phyloP scores from a whole-genome alignment of 495 filamentous ascomycete species.

The Podospora australis region DNA sequence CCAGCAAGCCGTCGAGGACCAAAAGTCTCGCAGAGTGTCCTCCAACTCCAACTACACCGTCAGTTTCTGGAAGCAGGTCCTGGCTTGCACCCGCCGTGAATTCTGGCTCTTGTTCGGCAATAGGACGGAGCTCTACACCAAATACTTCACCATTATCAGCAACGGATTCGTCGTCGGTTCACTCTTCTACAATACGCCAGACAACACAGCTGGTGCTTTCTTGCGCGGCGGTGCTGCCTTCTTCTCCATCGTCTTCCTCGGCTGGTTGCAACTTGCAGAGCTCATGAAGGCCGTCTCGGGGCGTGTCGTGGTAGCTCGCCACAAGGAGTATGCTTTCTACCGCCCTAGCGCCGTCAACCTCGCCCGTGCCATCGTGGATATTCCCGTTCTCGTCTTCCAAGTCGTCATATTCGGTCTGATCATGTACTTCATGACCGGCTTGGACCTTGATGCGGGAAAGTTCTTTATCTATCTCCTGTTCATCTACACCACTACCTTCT shows the following conservation, averaged over 20 bases:
- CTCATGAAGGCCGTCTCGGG: slow-evolving; percentile 63
- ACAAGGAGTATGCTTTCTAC: slow-evolving; percentile 81
- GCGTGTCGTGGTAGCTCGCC: slow-evolving; percentile 71
- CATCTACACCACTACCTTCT: slow-evolving; percentile 56
- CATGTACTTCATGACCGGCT: slow-evolving; percentile 70
- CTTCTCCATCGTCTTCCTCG: slow-evolving; percentile 75
- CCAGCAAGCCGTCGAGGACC: slow-evolving; percentile 40
- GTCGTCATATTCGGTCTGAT: slow-evolving; percentile 66
- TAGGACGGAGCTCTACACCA: slow-evolving; percentile 54
- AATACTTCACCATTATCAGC: slow-evolving; percentile 51
- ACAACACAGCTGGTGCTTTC: slow-evolving; percentile 49
- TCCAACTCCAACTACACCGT: slow-evolving; percentile 50
- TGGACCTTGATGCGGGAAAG: slow-evolving; percentile 63
- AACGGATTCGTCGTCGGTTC: slow-evolving; percentile 71
- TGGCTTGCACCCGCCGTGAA: slow-evolving; percentile 47
- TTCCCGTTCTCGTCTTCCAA: slow-evolving; percentile 65
- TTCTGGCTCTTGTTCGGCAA: slow-evolving; percentile 57
- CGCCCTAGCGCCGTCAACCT: slow-evolving; percentile 73
- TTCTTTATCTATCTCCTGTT: slow-evolving; percentile 74
- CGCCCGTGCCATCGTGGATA: slow-evolving; percentile 68
- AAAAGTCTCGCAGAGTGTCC: slow-evolving; percentile 29
- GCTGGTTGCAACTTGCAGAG: slow-evolving; percentile 70
- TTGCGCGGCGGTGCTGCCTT: slow-evolving; percentile 54
- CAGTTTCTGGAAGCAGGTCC: slow-evolving; percentile 52
- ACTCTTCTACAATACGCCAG: slow-evolving; percentile 64